These are phyloP conservation scores for Colletotrichum somersetense DNA, from an alignment of 2,329 filamentous ascomycete genomes.

Conservation along the genomic window DNA sequence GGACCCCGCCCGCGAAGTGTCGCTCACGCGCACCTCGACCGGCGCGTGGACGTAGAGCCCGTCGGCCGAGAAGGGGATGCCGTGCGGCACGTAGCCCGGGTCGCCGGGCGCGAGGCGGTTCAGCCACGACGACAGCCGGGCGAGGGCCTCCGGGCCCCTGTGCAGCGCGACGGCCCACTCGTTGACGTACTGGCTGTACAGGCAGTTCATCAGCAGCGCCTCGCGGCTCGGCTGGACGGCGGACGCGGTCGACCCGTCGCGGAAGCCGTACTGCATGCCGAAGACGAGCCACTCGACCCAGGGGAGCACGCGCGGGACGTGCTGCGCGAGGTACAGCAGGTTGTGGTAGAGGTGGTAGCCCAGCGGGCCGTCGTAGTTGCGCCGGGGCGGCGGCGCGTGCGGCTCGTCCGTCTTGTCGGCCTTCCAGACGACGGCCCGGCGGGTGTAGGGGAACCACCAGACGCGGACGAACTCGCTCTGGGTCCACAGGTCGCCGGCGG, in stretches of 20 bases:
- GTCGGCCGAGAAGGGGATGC: conserved; percentile 84
- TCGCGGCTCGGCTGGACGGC: conserved; percentile 84
- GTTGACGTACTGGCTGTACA: conserved; percentile 98
- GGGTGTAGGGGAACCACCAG: conserved; percentile 97
- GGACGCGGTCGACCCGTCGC: conserved; percentile 73
- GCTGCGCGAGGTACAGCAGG: conserved; percentile 84
- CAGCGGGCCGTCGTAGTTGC: conserved; percentile 84
- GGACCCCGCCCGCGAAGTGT: conserved; percentile 64
- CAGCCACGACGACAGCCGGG: conserved; percentile 87
- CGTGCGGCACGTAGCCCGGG: conserved; percentile 70
- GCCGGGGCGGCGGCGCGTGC: conserved; percentile 68
- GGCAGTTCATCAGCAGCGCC: conserved; percentile 94
- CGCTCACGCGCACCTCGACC: conserved; percentile 88
- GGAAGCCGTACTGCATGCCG: conserved; percentile 96
- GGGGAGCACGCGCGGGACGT: conserved; percentile 82
- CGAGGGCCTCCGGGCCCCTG: conserved; percentile 88
- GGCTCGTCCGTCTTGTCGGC: conserved; percentile 81
- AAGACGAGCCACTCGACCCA: conserved; percentile 97
- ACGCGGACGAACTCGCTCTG: conserved; percentile 90
- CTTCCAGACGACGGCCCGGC: conserved; percentile 88
- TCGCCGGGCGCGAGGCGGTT: conserved; percentile 73
- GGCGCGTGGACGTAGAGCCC: conserved; percentile 90
- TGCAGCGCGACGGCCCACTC: conserved; percentile 94
- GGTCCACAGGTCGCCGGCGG: conserved; percentile 80
- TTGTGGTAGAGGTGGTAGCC: conserved; percentile 95